Conservation (phyloP, 2,329 filamentous ascomycete genomes). For the Penicillium sp. region DNA sequence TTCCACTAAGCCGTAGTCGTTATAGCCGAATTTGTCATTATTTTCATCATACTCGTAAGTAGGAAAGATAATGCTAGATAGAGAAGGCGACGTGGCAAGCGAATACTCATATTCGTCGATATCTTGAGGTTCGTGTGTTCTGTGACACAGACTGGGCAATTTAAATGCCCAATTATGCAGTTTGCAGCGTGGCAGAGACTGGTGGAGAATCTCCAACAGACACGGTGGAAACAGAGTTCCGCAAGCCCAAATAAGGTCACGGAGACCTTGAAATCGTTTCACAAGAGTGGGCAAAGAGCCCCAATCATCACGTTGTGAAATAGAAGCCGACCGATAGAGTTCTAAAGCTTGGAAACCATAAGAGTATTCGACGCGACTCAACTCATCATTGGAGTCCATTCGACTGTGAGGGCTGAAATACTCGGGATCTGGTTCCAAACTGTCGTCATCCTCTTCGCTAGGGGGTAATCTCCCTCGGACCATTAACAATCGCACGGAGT, state of each 20-base stretch:
- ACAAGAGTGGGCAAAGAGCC: background rate
- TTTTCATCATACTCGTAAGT: background rate
- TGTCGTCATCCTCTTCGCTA: background rate
- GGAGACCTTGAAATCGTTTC: background rate
- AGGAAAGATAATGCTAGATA: background rate
- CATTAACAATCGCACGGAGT: background rate
- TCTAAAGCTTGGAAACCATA: no score
- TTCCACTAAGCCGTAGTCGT: background rate
- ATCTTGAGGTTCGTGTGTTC: background rate
- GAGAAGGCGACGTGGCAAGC: background rate
- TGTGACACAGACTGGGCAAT: background rate
- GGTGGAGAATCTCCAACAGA: background rate
- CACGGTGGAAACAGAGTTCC: background rate
- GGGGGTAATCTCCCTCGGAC: background rate
- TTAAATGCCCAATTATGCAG: background rate
- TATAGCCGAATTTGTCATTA: background rate
- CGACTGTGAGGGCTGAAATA: background rate
- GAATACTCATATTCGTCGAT: background rate
- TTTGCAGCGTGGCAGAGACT: background rate
- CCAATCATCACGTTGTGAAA: background rate
- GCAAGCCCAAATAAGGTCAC: background rate
- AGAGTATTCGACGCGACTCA: background rate
- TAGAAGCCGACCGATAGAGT: background rate
- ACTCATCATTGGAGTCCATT: background rate
- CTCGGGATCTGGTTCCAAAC: background rate